Evolutionary conservation across 768 basidiomycete genomes (phyloP).

Genomic region (Termitomyces sp.): DNA sequence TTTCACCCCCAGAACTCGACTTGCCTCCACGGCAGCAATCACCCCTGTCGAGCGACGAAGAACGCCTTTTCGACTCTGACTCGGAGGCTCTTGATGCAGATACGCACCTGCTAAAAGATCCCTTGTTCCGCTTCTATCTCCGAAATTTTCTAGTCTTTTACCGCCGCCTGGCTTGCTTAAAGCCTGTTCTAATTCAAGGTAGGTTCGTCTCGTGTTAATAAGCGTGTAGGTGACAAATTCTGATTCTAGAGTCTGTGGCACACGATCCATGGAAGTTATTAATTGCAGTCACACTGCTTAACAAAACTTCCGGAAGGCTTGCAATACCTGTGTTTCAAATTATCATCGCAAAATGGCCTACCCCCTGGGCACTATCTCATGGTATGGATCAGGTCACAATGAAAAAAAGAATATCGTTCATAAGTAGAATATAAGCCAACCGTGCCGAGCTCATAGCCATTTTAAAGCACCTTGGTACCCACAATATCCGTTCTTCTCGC

Average conservation of each 20-base stretch:
- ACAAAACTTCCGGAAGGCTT: constrained; percentile 58
- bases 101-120: constrained; percentile 11
- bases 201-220: neutral
- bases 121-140: constrained; percentile 21
- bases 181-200: constrained; percentile 38
- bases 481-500: constrained; percentile 49
- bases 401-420: neutral
- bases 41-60: neutral
- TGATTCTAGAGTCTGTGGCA: constrained; percentile 39
- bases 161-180: constrained; percentile 19
- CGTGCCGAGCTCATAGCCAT: constrained; percentile 35
- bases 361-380: constrained; percentile 43
- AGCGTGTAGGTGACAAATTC: neutral
- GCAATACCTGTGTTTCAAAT: constrained; percentile 64
- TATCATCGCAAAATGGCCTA: constrained; percentile 53
- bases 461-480: constrained; percentile 53
- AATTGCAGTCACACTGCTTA: constrained; percentile 60
- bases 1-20: neutral
- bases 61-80: neutral
- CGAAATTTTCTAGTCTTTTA: constrained; percentile 18
- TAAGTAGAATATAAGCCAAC: constrained; percentile 26
- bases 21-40: too few species aligned
- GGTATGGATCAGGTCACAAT: constrained; percentile 31
- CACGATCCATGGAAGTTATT: constrained; percentile 66
- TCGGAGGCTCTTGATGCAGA: neutral